Conservation (phyloP, 495 filamentous ascomycete species). For the Lasiosphaeris hirsuta region DNA sequence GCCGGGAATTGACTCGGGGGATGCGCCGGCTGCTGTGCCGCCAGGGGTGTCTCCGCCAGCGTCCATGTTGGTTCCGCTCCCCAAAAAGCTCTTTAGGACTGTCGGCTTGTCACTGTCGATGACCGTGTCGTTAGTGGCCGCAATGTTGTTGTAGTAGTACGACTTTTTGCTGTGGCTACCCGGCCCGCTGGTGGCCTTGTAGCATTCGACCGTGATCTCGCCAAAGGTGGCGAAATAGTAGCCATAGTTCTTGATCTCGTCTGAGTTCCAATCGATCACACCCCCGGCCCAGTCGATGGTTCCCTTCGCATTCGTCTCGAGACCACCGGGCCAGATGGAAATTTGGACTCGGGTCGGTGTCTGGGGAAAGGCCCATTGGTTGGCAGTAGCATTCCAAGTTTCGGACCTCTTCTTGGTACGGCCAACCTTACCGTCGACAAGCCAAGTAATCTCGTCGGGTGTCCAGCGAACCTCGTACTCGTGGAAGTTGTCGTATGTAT, state of each 20-base stretch:
- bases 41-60: conserved; percentile 35
- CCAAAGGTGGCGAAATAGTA: conserved; percentile 87
- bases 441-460: conserved; percentile 80
- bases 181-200: conserved; percentile 58
- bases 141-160: conserved; percentile 68
- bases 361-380: conserved; percentile 86
- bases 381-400: conserved; percentile 80
- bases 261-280: conserved; percentile 77
- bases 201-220: conserved; percentile 81
- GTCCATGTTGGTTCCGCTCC: conserved; percentile 70
- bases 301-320: conserved; percentile 71
- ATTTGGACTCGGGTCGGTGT: conserved; percentile 91
- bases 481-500: conserved; percentile 80
- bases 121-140: conserved; percentile 71
- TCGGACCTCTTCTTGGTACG: conserved; percentile 69
- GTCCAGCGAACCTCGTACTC: conserved; percentile 93
- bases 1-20: conserved; percentile 35
- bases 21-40: conserved; percentile 22
- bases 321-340: conserved; percentile 93
- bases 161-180: conserved; percentile 61
- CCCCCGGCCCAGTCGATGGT: conserved; percentile 93
- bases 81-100: conserved; percentile 74
- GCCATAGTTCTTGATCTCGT: conserved; percentile 73
- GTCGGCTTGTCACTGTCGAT: conserved; percentile 70
- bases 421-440: conserved; percentile 70